Base-by-base conservation (phyloP, 176 grass and related monocot genomes). In the Avena atlantica region DNA sequence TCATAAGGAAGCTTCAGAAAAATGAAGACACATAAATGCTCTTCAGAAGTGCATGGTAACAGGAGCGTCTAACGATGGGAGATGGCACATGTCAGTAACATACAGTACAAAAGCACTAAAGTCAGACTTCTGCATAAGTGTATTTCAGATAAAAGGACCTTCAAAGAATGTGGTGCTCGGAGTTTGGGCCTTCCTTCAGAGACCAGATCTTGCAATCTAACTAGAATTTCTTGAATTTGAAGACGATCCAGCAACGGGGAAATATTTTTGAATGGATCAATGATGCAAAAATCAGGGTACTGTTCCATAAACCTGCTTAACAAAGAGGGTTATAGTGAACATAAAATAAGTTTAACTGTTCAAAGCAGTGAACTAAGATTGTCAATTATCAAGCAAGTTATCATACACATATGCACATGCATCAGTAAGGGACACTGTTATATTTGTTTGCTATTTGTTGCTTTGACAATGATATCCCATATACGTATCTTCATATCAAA, bases 241-340 rank as follows among this genome's bases (percentile, higher is more conserved):
- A 93, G 80, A 74, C 96, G 93, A 85, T 98, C 93, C 73, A 98
- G 80, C 85, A 98, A 85, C 10, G 96, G 93, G 50, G 88, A 98
- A 62, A 98, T 92, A 80, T 91, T 94, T 76, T 90, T 80, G 86
- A 98, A 89, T 64, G 90, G 90, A 56, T 98, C 96, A 66, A 98
- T 84, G 27, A 94, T 37, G 75, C 87, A 96, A 87, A 91, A 90
- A 74, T 89, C 72, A 48, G 89, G 71, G 50, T 90, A 73, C 19
- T 96, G 92, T 91, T 91, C 84, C 58, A 89, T 86, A 89, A 90
- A 96, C 56, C 96, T 98, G 93, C 29, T 79, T 76, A 87, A 85
- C 17, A 55, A 50, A 8, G 15, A 83, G 49, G 52, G n/a, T 76
- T 70, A 34, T 61, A 78, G 74, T 88, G 73, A 89, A 76, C 61